These are phyloP conservation scores for Lasiodiplodia theobromae DNA, from an alignment of 2,329 filamentous ascomycete genomes.

Conservation along the genomic window DNA sequence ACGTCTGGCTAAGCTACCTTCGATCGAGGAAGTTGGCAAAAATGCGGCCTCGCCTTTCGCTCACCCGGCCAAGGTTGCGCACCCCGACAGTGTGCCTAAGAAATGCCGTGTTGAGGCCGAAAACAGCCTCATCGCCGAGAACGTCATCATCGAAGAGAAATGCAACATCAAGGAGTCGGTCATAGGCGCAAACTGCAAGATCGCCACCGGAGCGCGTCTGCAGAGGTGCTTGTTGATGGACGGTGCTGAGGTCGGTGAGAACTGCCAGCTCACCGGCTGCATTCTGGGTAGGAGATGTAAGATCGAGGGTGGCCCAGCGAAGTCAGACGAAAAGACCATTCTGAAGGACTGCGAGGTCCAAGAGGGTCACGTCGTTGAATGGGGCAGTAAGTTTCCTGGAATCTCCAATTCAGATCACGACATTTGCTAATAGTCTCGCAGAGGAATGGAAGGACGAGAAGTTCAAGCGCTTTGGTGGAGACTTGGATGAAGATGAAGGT, in stretches of 20 bases:
- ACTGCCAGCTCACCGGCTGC: slow-evolving; percentile 84
- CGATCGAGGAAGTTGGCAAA: slow-evolving; percentile 67
- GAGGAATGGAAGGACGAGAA: slow-evolving; percentile 67
- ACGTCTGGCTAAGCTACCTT: slow-evolving; percentile 83
- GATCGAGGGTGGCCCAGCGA: slow-evolving; percentile 76
- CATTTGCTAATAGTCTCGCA: slow-evolving; percentile 31
- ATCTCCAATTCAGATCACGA: neutral
- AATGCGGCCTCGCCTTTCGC: slow-evolving; percentile 72
- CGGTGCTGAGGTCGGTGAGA: slow-evolving; percentile 82
- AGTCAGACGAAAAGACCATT: slow-evolving; percentile 54
- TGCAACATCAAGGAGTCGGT: slow-evolving; percentile 92
- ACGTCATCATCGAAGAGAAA: slow-evolving; percentile 88
- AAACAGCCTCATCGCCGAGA: slow-evolving; percentile 85
- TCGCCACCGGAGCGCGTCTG: slow-evolving; percentile 83
- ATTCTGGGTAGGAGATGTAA: slow-evolving; percentile 82
- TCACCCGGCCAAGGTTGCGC: slow-evolving; percentile 79
- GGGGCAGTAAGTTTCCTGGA: slow-evolving; percentile 62
- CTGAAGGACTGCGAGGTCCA: slow-evolving; percentile 92
- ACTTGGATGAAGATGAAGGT: slow-evolving; percentile 47
- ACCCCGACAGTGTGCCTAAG: slow-evolving; percentile 80
- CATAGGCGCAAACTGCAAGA: slow-evolving; percentile 85
- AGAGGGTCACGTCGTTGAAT: slow-evolving; percentile 81
- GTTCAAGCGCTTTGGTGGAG: slow-evolving; percentile 61
- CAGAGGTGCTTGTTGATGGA: slow-evolving; percentile 94
- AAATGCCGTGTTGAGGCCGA: slow-evolving; percentile 81